A percentile compares a stretch with the other conserved stretches of the same genome.
These are phyloP conservation scores for Entonaema liquescens DNA, from an alignment of 495 filamentous ascomycete species.

Conservation along the genomic window DNA sequence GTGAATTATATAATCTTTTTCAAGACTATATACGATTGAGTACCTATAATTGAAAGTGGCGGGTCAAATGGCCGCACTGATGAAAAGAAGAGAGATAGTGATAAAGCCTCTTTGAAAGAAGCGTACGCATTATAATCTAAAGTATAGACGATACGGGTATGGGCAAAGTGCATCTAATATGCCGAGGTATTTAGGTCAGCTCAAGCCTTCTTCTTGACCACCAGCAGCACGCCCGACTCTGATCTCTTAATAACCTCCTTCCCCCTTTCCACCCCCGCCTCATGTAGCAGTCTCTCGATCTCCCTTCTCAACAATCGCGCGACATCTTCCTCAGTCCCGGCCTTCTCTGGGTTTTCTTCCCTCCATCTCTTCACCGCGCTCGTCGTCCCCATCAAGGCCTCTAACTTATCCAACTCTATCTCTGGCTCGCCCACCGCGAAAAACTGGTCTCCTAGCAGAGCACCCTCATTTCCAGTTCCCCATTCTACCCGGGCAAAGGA, in stretches of 20 bases:
- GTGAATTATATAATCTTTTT: background rate
- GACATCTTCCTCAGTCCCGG: background rate
- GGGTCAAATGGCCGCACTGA: too few species aligned
- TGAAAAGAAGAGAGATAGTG: background rate
- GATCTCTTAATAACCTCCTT: conserved; percentile 3
- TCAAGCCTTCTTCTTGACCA: background rate
- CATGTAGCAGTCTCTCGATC: conserved; percentile 4
- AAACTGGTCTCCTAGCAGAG: background rate
- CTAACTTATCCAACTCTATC: background rate
- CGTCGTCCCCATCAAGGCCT: conserved; percentile 6
- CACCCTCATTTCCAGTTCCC: background rate
- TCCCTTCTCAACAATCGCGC: background rate
- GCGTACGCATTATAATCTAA: too few species aligned
- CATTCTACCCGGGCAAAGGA: background rate
- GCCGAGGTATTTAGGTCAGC: background rate
- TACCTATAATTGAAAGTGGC: too few species aligned
- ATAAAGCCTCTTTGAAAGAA: background rate
- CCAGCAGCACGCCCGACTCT: background rate
- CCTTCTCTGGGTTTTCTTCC: conserved; percentile 4
- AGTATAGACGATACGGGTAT: too few species aligned
- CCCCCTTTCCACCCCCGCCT: conserved; percentile 14
- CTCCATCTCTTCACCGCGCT: conserved; percentile 17
- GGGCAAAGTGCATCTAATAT: too few species aligned
- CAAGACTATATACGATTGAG: too few species aligned
- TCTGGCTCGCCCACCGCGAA: background rate